Evolutionary conservation across 345 rosid species (phyloP).

Genomic region (Bretschneidera sinensis): DNA sequence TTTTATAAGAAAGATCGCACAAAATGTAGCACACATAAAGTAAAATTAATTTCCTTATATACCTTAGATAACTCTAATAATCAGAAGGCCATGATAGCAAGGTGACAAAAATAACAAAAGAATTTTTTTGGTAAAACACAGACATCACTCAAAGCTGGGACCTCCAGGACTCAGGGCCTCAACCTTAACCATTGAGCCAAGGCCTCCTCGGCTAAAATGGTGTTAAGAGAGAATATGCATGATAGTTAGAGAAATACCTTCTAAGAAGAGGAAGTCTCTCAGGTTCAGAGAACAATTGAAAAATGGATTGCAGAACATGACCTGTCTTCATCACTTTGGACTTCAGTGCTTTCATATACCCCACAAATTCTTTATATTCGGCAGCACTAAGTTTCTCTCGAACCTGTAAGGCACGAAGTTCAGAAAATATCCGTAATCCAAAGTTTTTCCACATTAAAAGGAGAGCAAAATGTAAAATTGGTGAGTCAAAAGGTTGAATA

Average conservation of each 20-base stretch:
- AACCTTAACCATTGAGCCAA: too few relatives aligned
- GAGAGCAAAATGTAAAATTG: neutral
- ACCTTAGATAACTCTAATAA: neutral
- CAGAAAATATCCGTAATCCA: neutral
- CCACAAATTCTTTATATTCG: slow-evolving; percentile 82
- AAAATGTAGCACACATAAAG: neutral
- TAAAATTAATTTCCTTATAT: too few relatives aligned
- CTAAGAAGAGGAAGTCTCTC: slow-evolving; percentile 64
- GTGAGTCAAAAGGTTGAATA: neutral
- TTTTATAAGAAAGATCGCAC: too few relatives aligned
- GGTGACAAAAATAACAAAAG: too few relatives aligned
- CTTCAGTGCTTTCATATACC: slow-evolving; percentile 79
- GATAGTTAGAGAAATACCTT: slow-evolving; percentile 39
- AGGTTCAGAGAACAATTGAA: slow-evolving; percentile 56
- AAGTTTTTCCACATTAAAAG: neutral
- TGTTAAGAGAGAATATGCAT: neutral
- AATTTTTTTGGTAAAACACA: too few relatives aligned
- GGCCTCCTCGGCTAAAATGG: too few relatives aligned
- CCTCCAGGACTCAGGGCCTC: too few relatives aligned
- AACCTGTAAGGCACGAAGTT: slow-evolving; percentile 37
- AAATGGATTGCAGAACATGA: slow-evolving; percentile 57
- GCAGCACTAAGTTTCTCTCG: slow-evolving; percentile 62
- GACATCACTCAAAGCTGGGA: too few relatives aligned
- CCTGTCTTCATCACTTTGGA: slow-evolving; percentile 62
- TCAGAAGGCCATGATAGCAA: neutral